Conservation (phyloP, 192 early-diverging fungal species). For the Powellomyces hirtus region DNA sequence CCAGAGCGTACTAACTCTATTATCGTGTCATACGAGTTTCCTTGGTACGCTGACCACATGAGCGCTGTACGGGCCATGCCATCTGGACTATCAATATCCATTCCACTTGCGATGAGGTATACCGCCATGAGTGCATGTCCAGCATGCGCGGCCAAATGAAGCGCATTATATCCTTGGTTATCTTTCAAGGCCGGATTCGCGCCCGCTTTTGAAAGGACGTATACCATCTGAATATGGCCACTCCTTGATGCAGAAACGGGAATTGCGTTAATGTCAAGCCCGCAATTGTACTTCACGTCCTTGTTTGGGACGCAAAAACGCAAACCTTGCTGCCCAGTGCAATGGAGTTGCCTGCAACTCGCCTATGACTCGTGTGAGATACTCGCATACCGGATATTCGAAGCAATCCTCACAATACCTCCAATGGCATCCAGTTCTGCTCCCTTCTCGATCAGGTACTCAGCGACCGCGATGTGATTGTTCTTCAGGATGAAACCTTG, state of each 20-base stretch:
- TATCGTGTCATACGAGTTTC: conserved; percentile 65
- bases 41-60: conserved; percentile 95
- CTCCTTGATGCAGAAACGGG: conserved; percentile 39
- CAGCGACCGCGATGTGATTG: conserved; percentile 66
- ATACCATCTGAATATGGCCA: conserved; percentile 70
- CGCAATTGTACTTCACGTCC: background rate
- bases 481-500: no score
- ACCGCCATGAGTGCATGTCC: conserved; percentile 73
- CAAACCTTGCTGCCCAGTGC: conserved; percentile 88
- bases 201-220: conserved; percentile 71
- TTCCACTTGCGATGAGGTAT: conserved; percentile 68
- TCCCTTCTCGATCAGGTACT: conserved; percentile 75
- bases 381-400: no score
- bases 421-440: conserved; percentile 74
- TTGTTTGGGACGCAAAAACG: no score
- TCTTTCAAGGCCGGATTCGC: conserved; percentile 73
- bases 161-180: conserved; percentile 81
- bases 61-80: conserved; percentile 78
- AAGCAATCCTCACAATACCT: no score
- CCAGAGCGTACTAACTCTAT: conserved; percentile 68
- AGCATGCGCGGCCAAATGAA: conserved; percentile 88
- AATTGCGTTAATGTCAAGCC: background rate
- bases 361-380: no score
- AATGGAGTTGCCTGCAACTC: conserved; percentile 83
- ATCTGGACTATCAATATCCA: conserved; percentile 75